These are phyloP conservation scores for Penicillium sp. DNA, from an alignment of 2,329 filamentous ascomycete species.

Conservation along the genomic window DNA sequence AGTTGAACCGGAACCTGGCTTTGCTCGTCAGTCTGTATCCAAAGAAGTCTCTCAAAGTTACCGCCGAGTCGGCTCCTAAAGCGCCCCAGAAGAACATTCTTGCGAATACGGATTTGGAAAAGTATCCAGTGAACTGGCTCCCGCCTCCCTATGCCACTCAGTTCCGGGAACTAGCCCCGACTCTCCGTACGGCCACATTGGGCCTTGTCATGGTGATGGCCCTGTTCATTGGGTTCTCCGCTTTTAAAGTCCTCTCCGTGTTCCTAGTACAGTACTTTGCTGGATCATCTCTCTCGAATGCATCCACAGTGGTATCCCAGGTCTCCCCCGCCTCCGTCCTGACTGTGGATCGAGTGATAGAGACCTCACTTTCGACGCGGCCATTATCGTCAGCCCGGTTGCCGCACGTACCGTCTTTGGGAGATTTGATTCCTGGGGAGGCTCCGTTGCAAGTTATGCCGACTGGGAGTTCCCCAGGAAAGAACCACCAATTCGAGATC, in stretches of 20 bases:
- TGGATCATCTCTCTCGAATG: conserved; percentile 23
- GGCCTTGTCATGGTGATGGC: conserved; percentile 28
- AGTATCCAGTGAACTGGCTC: conserved; percentile 25
- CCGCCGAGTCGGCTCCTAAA: conserved; percentile 13
- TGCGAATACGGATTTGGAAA: conserved; percentile 23
- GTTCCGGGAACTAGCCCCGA: conserved; percentile 24
- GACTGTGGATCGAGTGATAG: conserved; percentile 16
- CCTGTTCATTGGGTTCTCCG: conserved; percentile 33
- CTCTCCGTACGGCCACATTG: conserved; percentile 30
- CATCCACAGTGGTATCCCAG: conserved; percentile 15
- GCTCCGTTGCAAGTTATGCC: conserved; percentile 26
- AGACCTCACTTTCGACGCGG: conserved; percentile 28
- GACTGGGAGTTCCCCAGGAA: conserved; percentile 22
- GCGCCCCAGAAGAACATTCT: conserved; percentile 13
- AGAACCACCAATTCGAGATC: conserved; percentile 48
- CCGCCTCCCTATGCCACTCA: conserved; percentile 22
- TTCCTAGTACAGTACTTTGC: conserved; percentile 27
- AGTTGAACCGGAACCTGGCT: conserved; percentile 48
- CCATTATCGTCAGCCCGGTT: conserved; percentile 19
- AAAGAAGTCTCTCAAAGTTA: conserved; percentile 24
- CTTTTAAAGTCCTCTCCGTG: conserved; percentile 24
- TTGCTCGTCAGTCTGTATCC: conserved; percentile 38
- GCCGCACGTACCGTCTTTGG: conserved; percentile 14
- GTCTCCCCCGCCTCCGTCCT: conserved; percentile 22
- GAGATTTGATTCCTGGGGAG: conserved; percentile 25